phyloP scores from a whole-genome alignment of 2,329 filamentous ascomycete genomes.

The Phialemonium atrogriseum region DNA sequence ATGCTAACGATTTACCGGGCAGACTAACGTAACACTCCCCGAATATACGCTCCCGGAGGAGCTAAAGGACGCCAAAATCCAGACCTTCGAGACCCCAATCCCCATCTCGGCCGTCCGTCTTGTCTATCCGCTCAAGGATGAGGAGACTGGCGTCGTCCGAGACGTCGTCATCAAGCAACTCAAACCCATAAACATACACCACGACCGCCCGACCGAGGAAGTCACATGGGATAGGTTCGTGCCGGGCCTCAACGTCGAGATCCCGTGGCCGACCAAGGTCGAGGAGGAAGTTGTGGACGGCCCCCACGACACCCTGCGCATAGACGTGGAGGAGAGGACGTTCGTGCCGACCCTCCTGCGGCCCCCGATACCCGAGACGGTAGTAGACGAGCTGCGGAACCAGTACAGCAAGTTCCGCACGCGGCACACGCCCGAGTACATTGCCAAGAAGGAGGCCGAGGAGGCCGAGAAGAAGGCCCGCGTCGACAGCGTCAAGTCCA shows the following conservation, averaged over 20 bases:
- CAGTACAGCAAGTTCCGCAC: constrained; percentile 76
- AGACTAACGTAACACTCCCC: constrained; percentile 30
- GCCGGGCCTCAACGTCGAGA: constrained; percentile 60
- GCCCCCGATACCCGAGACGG: constrained; percentile 67
- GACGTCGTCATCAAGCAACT: constrained; percentile 75
- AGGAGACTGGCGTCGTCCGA: constrained; percentile 51
- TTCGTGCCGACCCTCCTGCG: constrained; percentile 71
- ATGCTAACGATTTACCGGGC: background rate
- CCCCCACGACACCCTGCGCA: constrained; percentile 63
- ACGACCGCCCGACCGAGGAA: constrained; percentile 41
- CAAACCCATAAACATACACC: constrained; percentile 39
- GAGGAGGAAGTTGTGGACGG: constrained; percentile 44
- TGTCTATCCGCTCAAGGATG: constrained; percentile 66
- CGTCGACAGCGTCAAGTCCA: constrained; percentile 26
- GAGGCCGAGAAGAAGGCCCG: constrained; percentile 25
- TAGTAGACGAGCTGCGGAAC: constrained; percentile 80
- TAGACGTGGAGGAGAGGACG: constrained; percentile 64
- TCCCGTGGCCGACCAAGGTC: constrained; percentile 65
- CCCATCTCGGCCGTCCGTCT: constrained; percentile 69
- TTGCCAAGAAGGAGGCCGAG: constrained; percentile 38
- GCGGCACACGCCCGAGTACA: constrained; percentile 67
- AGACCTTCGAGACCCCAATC: constrained; percentile 46
- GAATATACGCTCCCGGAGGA: constrained; percentile 27
- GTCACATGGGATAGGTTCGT: constrained; percentile 51
- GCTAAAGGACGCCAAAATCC: constrained; percentile 31